A percentile compares a stretch with the other conserved stretches of the same genome.
Evolutionary conservation across 2,329 filamentous ascomycete species (phyloP).

Genomic region (Xylaria sp.): DNA sequence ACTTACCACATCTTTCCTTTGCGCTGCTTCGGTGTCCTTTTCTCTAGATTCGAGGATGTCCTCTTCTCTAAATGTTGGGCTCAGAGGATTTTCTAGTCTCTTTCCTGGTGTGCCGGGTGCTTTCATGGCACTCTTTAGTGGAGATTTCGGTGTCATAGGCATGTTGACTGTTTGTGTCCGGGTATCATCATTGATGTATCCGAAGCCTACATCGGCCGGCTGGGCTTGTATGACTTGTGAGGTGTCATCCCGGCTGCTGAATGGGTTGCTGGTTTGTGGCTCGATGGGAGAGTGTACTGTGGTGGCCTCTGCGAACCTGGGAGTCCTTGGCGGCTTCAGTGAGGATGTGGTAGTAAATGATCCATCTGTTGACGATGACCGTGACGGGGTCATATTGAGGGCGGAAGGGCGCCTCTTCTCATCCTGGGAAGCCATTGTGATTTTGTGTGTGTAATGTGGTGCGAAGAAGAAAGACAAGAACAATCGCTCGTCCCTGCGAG

Average conservation of each 20-base stretch:
- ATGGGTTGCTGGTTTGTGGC: conserved; percentile 62
- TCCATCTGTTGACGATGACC: conserved; percentile 60
- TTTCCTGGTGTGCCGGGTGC: conserved; percentile 84
- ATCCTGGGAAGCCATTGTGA: conserved; percentile 54
- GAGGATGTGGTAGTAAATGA: conserved; percentile 66
- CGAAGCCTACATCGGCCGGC: conserved; percentile 90
- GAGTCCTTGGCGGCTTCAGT: conserved; percentile 75
- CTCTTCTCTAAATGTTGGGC: conserved; percentile 92
- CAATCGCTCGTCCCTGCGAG: conserved; percentile 53
- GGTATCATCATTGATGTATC: conserved; percentile 77
- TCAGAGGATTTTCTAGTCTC: conserved; percentile 79
- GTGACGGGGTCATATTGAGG: conserved; percentile 63
- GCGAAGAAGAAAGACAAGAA: conserved; percentile 45
- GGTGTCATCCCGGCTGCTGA: conserved; percentile 63
- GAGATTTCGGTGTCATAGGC: conserved; percentile 77
- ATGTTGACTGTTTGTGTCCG: conserved; percentile 67
- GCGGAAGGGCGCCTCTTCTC: conserved; percentile 68
- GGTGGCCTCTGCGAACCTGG: conserved; percentile 84
- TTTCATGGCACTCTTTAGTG: conserved; percentile 90
- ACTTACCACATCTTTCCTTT: conserved; percentile 87
- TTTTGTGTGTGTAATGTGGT: conserved; percentile 43
- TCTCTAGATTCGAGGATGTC: conserved; percentile 88
- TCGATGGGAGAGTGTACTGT: conserved; percentile 82
- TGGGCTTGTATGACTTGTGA: conserved; percentile 72
- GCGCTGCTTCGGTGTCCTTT: conserved; percentile 82